Percentiles rank a stretch among this genome's conserved stretches.
These are phyloP conservation scores for Mucor irregularis DNA, from an alignment of 371 early-diverging fungal species.

Conservation along the genomic window DNA sequence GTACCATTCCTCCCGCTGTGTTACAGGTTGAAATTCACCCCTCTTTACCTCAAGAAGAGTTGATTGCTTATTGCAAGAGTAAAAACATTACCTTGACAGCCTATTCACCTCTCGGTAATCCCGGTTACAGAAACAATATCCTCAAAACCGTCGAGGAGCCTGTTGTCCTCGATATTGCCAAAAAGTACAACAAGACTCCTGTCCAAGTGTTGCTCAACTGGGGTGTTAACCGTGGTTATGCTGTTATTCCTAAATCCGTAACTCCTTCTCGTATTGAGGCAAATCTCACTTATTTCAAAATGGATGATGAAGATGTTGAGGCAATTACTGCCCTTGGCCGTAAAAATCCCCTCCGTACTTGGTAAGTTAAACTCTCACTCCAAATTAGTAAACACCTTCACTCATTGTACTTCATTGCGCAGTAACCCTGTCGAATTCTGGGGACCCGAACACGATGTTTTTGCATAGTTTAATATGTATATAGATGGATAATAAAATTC, in stretches of 20 bases:
- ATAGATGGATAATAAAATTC: no score
- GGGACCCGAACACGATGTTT: conserved; percentile 7
- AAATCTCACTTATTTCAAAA: conserved; percentile 39
- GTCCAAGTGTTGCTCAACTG: conserved; percentile 80
- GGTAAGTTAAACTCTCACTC: conserved; percentile 14
- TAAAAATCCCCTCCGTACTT: conserved; percentile 21
- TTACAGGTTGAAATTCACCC: conserved; percentile 79
- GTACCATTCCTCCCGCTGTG: conserved; percentile 78
- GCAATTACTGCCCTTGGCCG: conserved; percentile 35
- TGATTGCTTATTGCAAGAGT: conserved; percentile 37
- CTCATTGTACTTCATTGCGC: no score
- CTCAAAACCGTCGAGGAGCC: conserved; percentile 29
- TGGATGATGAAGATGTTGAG: conserved; percentile 35
- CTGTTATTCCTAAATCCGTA: conserved; percentile 62
- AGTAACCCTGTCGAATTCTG: conserved; percentile 8
- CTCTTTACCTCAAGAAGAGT: conserved; percentile 39
- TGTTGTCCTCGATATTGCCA: conserved; percentile 53
- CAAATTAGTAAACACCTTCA: no score
- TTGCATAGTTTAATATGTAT: no score
- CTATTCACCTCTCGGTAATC: conserved; percentile 47
- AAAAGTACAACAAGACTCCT: conserved; percentile 66
- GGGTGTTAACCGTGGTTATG: conserved; percentile 69
- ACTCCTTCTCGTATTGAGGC: conserved; percentile 47
- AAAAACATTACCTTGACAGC: conserved; percentile 45
- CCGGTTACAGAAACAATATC: conserved; percentile 25